Conservation (phyloP, 495 filamentous ascomycete genomes). For the Xanthoparmelia taractica region DNA sequence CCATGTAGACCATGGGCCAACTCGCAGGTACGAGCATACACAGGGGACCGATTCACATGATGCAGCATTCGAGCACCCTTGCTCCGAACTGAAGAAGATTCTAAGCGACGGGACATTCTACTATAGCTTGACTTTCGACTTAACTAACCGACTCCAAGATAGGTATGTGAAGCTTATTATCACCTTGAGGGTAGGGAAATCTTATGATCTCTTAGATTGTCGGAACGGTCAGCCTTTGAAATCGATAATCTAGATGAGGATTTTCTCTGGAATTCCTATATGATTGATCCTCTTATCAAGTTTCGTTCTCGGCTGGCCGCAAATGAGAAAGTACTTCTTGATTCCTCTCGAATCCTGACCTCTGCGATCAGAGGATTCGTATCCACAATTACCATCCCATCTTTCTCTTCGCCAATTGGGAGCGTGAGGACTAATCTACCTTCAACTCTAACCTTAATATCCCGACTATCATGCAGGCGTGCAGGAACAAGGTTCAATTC, state of each 20-base stretch:
- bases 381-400: constrained; percentile 72
- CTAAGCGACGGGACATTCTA: constrained; percentile 94
- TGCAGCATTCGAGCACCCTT: constrained; percentile 71
- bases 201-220: constrained; percentile 32
- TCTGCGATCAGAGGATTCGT: constrained; percentile 93
- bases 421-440: constrained; percentile 56
- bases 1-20: constrained; percentile 43
- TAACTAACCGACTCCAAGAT: constrained; percentile 89
- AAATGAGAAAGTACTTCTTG: constrained; percentile 64
- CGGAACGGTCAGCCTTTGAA: constrained; percentile 55
- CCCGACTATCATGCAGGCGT: constrained; percentile 80
- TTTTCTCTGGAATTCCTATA: constrained; percentile 96
- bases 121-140: constrained; percentile 93
- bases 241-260: constrained; percentile 78
- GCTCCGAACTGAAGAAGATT: constrained; percentile 79
- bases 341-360: constrained; percentile 79
- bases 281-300: constrained; percentile 84
- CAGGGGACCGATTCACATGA: constrained; percentile 54
- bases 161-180: constrained; percentile 50
- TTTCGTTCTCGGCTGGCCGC: constrained; percentile 74
- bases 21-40: constrained; percentile 44
- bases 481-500: constrained; percentile 96
- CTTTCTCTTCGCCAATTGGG: constrained; percentile 40
- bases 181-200: background rate
- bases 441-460: constrained; percentile 78